A percentile compares a stretch with the other conserved stretches of the same genome.
Evolutionary conservation across 108 stramenopile genomes (phyloP).

Genomic region (Ochromonas danica): DNA sequence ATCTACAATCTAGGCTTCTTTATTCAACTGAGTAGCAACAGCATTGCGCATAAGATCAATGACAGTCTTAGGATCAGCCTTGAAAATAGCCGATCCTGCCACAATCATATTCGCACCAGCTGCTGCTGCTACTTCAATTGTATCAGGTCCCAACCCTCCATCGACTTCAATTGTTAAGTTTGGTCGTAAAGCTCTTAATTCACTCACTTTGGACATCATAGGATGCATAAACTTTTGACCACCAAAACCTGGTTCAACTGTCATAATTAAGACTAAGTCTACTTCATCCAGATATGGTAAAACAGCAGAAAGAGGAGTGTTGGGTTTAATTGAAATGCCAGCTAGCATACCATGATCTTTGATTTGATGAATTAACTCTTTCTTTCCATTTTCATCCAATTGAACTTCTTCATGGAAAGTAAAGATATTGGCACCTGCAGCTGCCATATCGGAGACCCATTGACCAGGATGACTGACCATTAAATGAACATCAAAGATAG

Average conservation of each 20-base stretch:
- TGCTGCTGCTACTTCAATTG: conserved; percentile 72
- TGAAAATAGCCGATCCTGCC: conserved; percentile 70
- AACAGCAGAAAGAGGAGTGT: conserved; percentile 70
- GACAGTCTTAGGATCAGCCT: conserved; percentile 46
- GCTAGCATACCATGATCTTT: conserved; percentile 71
- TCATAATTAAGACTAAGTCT: conserved; percentile 81
- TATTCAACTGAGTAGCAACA: too few species aligned
- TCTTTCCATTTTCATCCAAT: conserved; percentile 49
- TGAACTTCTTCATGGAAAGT: conserved; percentile 79
- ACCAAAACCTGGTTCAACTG: conserved; percentile 83
- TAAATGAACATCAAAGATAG: conserved; percentile 77
- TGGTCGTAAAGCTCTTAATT: conserved; percentile 65
- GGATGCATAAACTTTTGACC: conserved; percentile 80
- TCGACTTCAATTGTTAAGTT: conserved; percentile 80
- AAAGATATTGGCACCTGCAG: conserved; percentile 63
- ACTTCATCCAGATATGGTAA: conserved; percentile 62
- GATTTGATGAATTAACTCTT: conserved; percentile 63
- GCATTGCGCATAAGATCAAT: neutral
- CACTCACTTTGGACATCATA: conserved; percentile 48
- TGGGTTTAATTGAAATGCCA: conserved; percentile 76
- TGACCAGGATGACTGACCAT: conserved; percentile 81
- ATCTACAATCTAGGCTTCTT: too few species aligned
- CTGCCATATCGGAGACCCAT: conserved; percentile 77
- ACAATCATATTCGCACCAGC: conserved; percentile 89
- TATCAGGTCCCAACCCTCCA: conserved; percentile 76